Conservation (phyloP, 768 basidiomycete genomes). For the Rhizopogon salebrosus region DNA sequence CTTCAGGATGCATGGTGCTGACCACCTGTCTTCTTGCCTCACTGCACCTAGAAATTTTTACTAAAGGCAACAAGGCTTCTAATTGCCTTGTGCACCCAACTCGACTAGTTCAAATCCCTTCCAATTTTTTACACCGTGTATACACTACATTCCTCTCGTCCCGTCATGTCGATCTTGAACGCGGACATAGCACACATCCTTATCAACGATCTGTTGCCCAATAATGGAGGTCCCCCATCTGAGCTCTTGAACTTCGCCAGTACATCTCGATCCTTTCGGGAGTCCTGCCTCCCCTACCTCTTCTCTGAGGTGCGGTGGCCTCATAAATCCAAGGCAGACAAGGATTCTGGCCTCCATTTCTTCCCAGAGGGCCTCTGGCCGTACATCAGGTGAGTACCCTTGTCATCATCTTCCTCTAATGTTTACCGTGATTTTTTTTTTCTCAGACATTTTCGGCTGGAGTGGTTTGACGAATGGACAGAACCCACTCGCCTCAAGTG, state of each 20-base stretch:
- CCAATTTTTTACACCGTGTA: slow-evolving; percentile 2
- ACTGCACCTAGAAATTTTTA: slow-evolving; percentile 1
- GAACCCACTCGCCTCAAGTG: slow-evolving; percentile 29
- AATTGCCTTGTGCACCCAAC: slow-evolving; percentile 1
- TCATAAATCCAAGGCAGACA: slow-evolving; percentile 22
- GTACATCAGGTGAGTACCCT: slow-evolving; percentile 21
- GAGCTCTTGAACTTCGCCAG: slow-evolving; percentile 20
- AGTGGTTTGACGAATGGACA: slow-evolving; percentile 34
- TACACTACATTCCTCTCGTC: background rate
- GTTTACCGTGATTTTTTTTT: background rate
- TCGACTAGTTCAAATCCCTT: background rate
- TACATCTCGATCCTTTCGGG: slow-evolving; percentile 21
- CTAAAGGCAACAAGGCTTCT: slow-evolving; percentile 1
- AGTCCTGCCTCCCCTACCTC: slow-evolving; percentile 26
- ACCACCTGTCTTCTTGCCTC: slow-evolving; percentile 3
- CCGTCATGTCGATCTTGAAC: slow-evolving; percentile 25
- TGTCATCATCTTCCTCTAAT: no score
- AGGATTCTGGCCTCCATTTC: slow-evolving; percentile 20
- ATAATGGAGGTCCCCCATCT: background rate
- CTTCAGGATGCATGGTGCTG: slow-evolving; percentile 2
- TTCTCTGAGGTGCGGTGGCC: slow-evolving; percentile 30
- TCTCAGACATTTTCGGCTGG: slow-evolving; percentile 24
- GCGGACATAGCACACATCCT: slow-evolving; percentile 30
- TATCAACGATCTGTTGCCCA: slow-evolving; percentile 20
- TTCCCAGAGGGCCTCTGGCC: slow-evolving; percentile 25